Base-by-base conservation (phyloP, 2,329 filamentous ascomycete species). In the Xylaria hypoxylon region DNA sequence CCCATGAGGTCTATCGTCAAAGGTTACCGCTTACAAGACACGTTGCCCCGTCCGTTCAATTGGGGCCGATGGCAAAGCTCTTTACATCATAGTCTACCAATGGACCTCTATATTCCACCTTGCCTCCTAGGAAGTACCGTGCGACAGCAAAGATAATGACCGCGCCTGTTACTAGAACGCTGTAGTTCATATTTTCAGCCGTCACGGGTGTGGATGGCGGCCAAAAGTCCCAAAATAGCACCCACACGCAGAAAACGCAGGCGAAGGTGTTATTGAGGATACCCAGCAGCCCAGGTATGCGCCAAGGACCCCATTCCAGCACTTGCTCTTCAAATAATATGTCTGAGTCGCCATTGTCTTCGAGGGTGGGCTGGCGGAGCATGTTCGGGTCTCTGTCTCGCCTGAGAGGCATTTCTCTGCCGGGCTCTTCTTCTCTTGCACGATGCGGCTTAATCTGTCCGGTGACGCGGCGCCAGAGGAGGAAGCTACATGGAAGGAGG, bases 271-370 rank as follows among this genome's bases (percentile, higher is more conserved):
- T 71, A 26, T 70, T 71, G 1, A 67, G 0, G 6, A 45, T 60
- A 19, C 69, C 69, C 6, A 70, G 45, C 6, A 56, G 1, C 19
- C 68, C 69, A 0, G 68, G 67, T 7, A 71, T 22, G 6, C 58
- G 63, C 65, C 65, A 68, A 56, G 69, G 69, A 15, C 69, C 69
- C 69, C 69, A 70, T 67, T 62, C 57, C 17, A 71, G 35, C 15
- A 40, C 17, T 28, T 57, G 33, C 10, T 62, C 57, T 24, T 53
- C 60, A 35, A 57, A n/a, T 51, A 62, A 2, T 22, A 65, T 28
- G 13, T 58, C 58, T 5, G 63, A 51, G 44, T 58, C 51, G 44
- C 44, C 31, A 19, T 58, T 56, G 4, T 56, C 38, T 40, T 62
- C 60, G 40, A 35, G 10, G 8, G 42, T 15, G 42, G 19, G 5